Conservation (phyloP, 2,329 filamentous ascomycete species). For the Sclerotinia trifoliorum region DNA sequence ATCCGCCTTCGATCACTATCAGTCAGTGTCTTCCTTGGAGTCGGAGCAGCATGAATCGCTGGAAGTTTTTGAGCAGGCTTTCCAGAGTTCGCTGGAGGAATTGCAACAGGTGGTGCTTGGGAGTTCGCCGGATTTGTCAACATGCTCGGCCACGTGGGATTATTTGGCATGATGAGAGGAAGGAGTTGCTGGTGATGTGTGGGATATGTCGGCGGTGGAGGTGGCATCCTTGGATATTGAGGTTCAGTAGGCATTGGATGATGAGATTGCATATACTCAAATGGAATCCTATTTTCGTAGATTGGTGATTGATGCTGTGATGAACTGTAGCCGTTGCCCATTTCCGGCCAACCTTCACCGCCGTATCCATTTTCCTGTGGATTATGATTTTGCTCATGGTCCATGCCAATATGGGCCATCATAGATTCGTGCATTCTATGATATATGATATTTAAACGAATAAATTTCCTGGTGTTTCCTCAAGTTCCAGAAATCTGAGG, state of each 20-base stretch:
- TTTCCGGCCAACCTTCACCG: constrained; percentile 55
- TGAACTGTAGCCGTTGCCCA: constrained; percentile 44
- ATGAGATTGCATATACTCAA: constrained; percentile 58
- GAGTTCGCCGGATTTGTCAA: constrained; percentile 67
- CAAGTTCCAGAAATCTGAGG: constrained; percentile 27
- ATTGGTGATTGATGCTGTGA: constrained; percentile 69
- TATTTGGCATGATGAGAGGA: constrained; percentile 68
- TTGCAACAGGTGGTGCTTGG: constrained; percentile 55
- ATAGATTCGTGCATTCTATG: constrained; percentile 41
- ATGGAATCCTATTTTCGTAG: constrained; percentile 64
- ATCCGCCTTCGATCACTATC: constrained; percentile 87
- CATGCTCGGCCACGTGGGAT: constrained; percentile 76
- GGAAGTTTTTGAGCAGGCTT: constrained; percentile 47
- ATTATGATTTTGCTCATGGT: constrained; percentile 38
- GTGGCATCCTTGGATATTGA: constrained; percentile 50
- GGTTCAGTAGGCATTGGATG: constrained; percentile 62
- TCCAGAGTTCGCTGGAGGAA: constrained; percentile 52
- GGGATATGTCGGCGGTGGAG: constrained; percentile 54
- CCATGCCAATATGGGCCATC: constrained; percentile 41
- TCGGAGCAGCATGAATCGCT: constrained; percentile 54
- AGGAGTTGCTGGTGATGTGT: constrained; percentile 56
- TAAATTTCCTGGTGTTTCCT: constrained; percentile 17
- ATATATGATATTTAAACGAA: constrained; percentile 8
- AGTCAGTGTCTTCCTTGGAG: constrained; percentile 82
- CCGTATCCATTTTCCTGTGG: constrained; percentile 42